Percentiles rank a stretch among this genome's conserved stretches.
These are phyloP conservation scores for Kingdonia uniflora DNA, from an alignment of 164 flowering plant genomes.

Conservation along the genomic window DNA sequence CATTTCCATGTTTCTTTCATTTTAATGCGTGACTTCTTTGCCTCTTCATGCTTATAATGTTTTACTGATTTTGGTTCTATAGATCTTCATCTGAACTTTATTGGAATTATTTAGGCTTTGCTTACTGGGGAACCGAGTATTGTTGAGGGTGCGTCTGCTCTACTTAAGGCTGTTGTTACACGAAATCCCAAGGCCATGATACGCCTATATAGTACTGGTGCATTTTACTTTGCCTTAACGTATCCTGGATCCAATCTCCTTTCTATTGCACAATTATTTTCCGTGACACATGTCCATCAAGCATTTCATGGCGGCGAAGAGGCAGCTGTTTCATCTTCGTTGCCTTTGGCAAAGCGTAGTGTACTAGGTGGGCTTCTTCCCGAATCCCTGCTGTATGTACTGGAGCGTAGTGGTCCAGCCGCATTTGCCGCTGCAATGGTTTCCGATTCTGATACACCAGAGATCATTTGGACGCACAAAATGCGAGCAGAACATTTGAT, in stretches of 20 bases:
- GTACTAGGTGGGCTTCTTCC: constrained; percentile 96
- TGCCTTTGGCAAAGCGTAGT: constrained; percentile 96
- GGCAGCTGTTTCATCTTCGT: constrained; percentile 92
- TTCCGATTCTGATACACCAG: constrained; percentile 99
- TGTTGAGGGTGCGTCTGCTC: constrained; percentile 85
- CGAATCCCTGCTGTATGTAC: constrained; percentile 87
- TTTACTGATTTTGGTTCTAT: too few relatives aligned
- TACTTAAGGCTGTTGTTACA: constrained; percentile 89
- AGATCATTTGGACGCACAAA: constrained; percentile 98
- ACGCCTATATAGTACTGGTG: constrained; percentile 88
- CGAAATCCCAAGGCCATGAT: constrained; percentile 98
- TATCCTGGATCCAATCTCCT: constrained; percentile 98
- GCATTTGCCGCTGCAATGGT: constrained; percentile 99
- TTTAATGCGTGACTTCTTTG: too few relatives aligned
- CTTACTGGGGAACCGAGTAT: constrained; percentile 96
- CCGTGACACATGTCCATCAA: constrained; percentile 91
- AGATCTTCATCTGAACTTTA: too few relatives aligned
- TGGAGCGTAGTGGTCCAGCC: constrained; percentile 94
- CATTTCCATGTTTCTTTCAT: too few relatives aligned
- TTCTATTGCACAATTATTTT: constrained; percentile 84
- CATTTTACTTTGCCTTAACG: constrained; percentile 93
- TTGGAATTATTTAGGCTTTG: constrained; percentile 49
- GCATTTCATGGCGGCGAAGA: constrained; percentile 99
- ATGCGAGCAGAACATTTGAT: constrained; percentile 98
- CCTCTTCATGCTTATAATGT: too few relatives aligned